Evolutionary conservation across 352 stramenopile species (phyloP).

Genomic region (Pythium phragmiticola): DNA sequence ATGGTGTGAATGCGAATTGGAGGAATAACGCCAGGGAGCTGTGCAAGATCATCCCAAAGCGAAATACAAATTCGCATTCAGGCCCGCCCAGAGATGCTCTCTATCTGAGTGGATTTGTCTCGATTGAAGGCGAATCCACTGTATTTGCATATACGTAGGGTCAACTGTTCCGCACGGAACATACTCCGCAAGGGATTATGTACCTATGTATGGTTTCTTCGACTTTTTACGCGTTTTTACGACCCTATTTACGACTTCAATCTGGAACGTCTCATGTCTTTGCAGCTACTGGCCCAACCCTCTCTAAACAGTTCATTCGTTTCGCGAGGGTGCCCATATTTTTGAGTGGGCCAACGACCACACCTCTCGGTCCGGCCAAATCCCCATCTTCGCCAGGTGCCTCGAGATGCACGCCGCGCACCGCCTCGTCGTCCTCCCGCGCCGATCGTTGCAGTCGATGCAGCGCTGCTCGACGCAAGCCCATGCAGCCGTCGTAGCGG

Average conservation of each 20-base stretch:
- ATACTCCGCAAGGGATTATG: background rate
- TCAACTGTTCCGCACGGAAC: background rate
- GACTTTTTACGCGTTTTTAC: background rate
- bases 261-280: conserved; percentile 18
- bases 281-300: conserved; percentile 2
- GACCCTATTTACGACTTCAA: conserved; percentile 27
- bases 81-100: background rate
- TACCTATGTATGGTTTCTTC: background rate
- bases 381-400: background rate
- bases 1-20: conserved; percentile 31
- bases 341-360: conserved; percentile 24
- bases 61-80: conserved; percentile 37
- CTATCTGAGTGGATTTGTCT: conserved; percentile 2
- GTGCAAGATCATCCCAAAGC: conserved; percentile 12
- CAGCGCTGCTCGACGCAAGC: conserved; percentile 1
- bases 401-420: conserved; percentile 8
- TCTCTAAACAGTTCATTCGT: conserved; percentile 6
- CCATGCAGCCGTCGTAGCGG: background rate
- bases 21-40: conserved; percentile 6
- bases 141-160: background rate
- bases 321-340: background rate
- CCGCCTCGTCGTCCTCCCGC: conserved; percentile 7
- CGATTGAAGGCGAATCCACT: background rate
- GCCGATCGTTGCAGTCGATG: conserved; percentile 3
- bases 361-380: too few species aligned